Evolutionary conservation across 768 basidiomycete genomes (phyloP), one percentile per base, ranked within the genome.

Genomic region (Suillus alpinus): DNA sequence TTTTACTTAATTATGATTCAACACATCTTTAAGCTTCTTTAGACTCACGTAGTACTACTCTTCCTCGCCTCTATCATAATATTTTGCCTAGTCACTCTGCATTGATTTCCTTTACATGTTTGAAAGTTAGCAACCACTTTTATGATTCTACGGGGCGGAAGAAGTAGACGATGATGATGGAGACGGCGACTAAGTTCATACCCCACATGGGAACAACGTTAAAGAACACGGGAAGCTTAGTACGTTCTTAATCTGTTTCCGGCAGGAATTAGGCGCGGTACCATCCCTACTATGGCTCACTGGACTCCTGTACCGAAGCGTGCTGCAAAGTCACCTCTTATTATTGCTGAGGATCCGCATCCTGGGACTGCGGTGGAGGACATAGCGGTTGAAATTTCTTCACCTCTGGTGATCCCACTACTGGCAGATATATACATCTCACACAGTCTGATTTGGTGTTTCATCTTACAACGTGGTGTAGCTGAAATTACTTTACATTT

Each of bases 341-440:
- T 67, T 67, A 71, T 61, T 59, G 69, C 34, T 55, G 49, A 31
- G 67, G 61, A 69, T 59, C 66, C 66, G 60, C 67, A 37, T 62
- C 68, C 10, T 69, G 68, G 46, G 63, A 71, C 65, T 73, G 72
- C 66, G 64, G 63, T 66, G 71, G 70, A 37, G 72, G 63, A 73
- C 67, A 75, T 65, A 72, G 64, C 74, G 70, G 73, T 62, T 75
- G 74, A 52, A 75, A 73, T 66, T 75, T 74, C 66, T 75, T 73
- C 1, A 64, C 57, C 36, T 73, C 69, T 0, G 69, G 69, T 6
- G 74, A 73, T 58, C n/a, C n/a, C n/a, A n/a, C n/a, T n/a, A n/a
- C n/a, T n/a, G n/a, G n/a, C n/a, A n/a, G n/a, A n/a, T n/a, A n/a
- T n/a, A n/a, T n/a, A n/a, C n/a, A n/a, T n/a, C n/a, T n/a, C n/a